Evolutionary conservation across 2,329 filamentous ascomycete species (phyloP), one percentile per base, ranked within the genome.

Genomic region (Capronia epimyces): DNA sequence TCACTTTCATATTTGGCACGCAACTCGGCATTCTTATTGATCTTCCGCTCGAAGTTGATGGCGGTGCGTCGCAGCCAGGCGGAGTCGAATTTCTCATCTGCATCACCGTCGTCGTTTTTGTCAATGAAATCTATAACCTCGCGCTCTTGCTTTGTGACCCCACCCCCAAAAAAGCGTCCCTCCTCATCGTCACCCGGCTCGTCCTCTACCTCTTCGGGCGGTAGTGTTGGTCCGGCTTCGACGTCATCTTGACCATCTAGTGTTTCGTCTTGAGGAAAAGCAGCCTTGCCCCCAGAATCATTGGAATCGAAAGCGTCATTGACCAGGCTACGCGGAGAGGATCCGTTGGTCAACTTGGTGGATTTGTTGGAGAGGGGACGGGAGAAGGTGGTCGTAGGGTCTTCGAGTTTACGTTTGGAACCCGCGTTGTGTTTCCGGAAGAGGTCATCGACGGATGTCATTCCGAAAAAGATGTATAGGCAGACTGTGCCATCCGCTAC

Each of bases 111-210:
- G 46, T 84, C 82, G 59, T 81, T 76, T 50, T 79, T 75, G 56
- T 96, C 89, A 56, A 98, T 81, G 65, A 86, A 97, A 69, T 97
- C 87, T 63, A 98, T 78, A 16, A 93, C 87, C 61, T 89, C 81
- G 2, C 83, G 84, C 59, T 94, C 89, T 59, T 88, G 79, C 51
- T 83, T 78, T 21, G 85, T 88, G 62, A 98, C 85, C 27, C 93
- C 93, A 47, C 89, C 87, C 37, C 91, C 93, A 62, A 96, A 98
- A 74, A 98, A 98, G 9, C 93, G 84, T 1, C 91, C 93, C 58
- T 95, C 93, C 46, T 95, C 89, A 62, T 95, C 90, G 60, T 91
- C 87, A 7, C 67, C 73, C 69, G 78, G 73, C 42, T 81, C 77
- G 29, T 76, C 71, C 46, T 75, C 76, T 21, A 79, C 74, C 56